Evolutionary conservation across 2,329 filamentous ascomycete genomes (phyloP), one percentile per base, ranked within the genome.

Genomic region (Diaporthe amygdali): DNA sequence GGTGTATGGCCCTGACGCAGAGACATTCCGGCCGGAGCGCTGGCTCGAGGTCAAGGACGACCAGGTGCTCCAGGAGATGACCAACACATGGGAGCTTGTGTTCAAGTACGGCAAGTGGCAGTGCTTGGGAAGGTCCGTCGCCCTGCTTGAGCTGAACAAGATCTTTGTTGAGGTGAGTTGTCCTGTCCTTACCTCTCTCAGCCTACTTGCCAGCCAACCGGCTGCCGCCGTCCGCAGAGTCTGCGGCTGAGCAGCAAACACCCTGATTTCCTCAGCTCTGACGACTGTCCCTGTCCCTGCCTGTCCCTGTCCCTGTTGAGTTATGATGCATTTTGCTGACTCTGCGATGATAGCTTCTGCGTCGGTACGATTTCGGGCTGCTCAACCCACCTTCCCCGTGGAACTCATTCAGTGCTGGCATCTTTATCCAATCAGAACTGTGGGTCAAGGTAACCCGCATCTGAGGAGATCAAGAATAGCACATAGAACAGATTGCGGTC

Each of bases 121-220:
- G 74, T 87, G 86, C 72, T 75, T 87, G n/a, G 86, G 86, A 6
- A 84, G 81, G 75, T 79, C 80, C 27, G 81, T 86, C 54, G 84
- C 84, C 10, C 74, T 82, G 71, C 80, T 86, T 72, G 84, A 85
- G 76, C 72, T 86, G 67, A 81, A 83, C 73, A 86, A 86, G 75
- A 75, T 82, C 3, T 77, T 84, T 70, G 81, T 83, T 41, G 82
- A 84, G 80, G 83, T 85, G 73, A 76, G 80, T 69, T 54, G 17
- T 15, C 22, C 46, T 8, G 10, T 20, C 32, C 12, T 30, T 20
- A 20, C n/a, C 5, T 32, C 27, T 12, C 27, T 59, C 7, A 27
- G 54, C 9, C 54, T 22, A 20, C 20, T 3, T 17, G 20, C 32
- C 27, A 37, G 41, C 27, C 59, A 15, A 30, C 20, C 27, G 8